These are phyloP conservation scores for Auricularia auricula-judae DNA, from an alignment of 768 basidiomycete genomes.

Conservation along the genomic window DNA sequence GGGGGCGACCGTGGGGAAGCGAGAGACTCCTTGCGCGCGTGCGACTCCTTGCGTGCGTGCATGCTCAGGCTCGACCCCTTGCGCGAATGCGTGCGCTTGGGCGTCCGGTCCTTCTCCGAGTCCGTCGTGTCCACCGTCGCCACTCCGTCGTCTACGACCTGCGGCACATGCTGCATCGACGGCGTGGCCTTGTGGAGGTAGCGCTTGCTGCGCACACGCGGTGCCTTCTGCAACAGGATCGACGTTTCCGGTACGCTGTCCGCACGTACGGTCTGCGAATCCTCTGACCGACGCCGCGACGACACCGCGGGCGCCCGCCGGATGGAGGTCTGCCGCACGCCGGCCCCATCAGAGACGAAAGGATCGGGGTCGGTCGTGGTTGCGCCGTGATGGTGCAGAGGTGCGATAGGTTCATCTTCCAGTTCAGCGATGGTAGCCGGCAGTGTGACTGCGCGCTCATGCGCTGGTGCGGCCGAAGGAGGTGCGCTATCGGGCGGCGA, in stretches of 20 bases:
- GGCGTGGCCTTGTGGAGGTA: not conserved
- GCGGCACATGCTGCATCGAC: not conserved
- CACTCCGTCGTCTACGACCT: not conserved
- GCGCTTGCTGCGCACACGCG: not conserved
- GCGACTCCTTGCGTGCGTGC: not conserved
- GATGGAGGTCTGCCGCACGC: not conserved
- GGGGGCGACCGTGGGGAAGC: not conserved
- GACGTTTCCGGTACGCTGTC: not conserved
- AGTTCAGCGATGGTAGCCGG: not conserved
- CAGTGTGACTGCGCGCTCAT: not conserved
- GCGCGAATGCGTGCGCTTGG: not conserved
- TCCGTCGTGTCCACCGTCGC: not conserved
- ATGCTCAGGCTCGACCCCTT: not conserved
- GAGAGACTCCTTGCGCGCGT: not conserved
- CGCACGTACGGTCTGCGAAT: not conserved
- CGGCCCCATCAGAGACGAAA: not conserved
- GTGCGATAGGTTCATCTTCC: not conserved
- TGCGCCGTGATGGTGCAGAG: not conserved
- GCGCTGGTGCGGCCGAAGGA: not conserved
- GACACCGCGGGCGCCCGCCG: not conserved
- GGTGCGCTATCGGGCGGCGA: not conserved
- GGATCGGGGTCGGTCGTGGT: not conserved
- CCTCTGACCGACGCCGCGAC: not conserved
- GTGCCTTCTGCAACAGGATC: not conserved
- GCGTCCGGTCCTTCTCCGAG: not conserved